These are phyloP conservation scores for Cymodocea nodosa DNA, from an alignment of 116 monocot species.

Conservation along the genomic window DNA sequence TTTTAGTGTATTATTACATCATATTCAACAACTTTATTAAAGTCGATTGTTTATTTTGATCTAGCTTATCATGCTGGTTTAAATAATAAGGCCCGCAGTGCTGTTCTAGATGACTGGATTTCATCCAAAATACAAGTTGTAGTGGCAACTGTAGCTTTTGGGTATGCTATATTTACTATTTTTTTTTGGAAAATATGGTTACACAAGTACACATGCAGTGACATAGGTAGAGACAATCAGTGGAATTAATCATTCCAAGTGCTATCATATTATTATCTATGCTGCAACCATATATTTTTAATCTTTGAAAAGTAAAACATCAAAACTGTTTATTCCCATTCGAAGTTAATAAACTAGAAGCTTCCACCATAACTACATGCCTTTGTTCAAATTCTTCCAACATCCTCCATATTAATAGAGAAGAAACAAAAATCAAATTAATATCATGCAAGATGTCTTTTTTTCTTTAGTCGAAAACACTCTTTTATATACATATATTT, in stretches of 20 bases:
- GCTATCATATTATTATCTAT: too few relatives aligned
- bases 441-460: too few relatives aligned
- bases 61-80: conserved; percentile 94
- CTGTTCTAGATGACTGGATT: conserved; percentile 80
- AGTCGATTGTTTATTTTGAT: conserved; percentile 1
- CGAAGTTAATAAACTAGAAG: too few relatives aligned
- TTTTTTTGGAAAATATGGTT: background rate
- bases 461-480: too few relatives aligned
- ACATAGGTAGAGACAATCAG: background rate
- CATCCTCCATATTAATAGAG: too few relatives aligned
- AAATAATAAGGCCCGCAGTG: conserved; percentile 53
- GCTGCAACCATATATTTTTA: background rate
- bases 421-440: too few relatives aligned
- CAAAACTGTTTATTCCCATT: background rate
- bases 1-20: background rate
- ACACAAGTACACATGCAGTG: background rate
- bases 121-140: conserved; percentile 83
- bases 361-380: too few relatives aligned
- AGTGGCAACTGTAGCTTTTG: conserved; percentile 95
- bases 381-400: too few relatives aligned
- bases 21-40: background rate
- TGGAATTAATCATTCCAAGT: too few relatives aligned
- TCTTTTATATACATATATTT: too few relatives aligned
- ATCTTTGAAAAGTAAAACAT: background rate
- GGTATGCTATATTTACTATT: conserved; percentile 26